phyloP scores from a whole-genome alignment of 495 filamentous ascomycete genomes.

The Penicillium herquei region DNA sequence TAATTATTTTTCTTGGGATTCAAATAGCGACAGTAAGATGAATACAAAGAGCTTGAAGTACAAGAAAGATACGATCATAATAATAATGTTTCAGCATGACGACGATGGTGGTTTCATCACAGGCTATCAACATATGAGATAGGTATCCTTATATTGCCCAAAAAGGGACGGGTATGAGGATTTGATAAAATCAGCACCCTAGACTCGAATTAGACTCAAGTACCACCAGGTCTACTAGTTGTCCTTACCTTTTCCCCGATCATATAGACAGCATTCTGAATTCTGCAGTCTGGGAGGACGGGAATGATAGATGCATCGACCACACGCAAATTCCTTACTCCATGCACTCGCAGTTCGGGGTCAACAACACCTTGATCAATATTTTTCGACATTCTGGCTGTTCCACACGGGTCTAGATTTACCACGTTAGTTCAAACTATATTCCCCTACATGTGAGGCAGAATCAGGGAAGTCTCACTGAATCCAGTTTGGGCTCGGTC shows the following conservation, averaged over 20 bases:
- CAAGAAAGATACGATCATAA: no score
- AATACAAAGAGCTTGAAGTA: no score
- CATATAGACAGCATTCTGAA: slow-evolving; percentile 55
- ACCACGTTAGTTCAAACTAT: not conserved
- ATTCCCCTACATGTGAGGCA: not conserved
- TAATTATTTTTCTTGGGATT: no score
- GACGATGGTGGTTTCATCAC: no score
- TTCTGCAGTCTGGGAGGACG: slow-evolving; percentile 39
- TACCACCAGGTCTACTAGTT: not conserved
- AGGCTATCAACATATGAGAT: no score
- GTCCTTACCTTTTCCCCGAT: slow-evolving; percentile 52
- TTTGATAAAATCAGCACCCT: slow-evolving; percentile 37
- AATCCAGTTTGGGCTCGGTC: slow-evolving; percentile 60
- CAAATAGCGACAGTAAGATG: no score
- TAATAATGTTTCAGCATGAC: no score
- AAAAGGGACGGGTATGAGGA: not conserved
- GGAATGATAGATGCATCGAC: slow-evolving; percentile 42
- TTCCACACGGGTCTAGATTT: slow-evolving; percentile 48
- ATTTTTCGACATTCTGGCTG: slow-evolving; percentile 48
- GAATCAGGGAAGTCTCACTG: slow-evolving; percentile 26
- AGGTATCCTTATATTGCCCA: no score
- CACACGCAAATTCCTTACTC: slow-evolving; percentile 49
- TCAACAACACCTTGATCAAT: slow-evolving; percentile 56
- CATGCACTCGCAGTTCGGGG: slow-evolving; percentile 52
- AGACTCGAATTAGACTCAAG: not conserved